Evolutionary conservation across 129 eudicot genomes (phyloP).

Genomic region (Erigeron canadensis): DNA sequence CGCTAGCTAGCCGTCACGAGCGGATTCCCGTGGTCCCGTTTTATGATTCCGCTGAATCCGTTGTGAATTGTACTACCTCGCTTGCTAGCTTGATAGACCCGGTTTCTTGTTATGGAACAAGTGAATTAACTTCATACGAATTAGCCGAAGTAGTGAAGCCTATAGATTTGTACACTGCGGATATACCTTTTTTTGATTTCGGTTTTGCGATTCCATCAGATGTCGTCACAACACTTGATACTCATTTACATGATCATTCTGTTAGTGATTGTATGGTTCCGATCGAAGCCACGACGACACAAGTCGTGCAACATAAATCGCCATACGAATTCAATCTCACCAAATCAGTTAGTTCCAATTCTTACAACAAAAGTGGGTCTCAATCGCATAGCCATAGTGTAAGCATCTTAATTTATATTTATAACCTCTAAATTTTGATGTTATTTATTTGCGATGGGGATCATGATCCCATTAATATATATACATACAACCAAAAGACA

Average conservation of each 20-base stretch:
- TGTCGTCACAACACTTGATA: not conserved
- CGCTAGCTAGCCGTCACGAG: slow-evolving; percentile 69
- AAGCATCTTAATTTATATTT: slow-evolving; percentile 19
- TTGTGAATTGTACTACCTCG: slow-evolving; percentile 32
- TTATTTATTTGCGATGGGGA: too few relatives aligned
- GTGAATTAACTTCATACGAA: not conserved
- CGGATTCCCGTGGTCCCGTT: slow-evolving; percentile 70
- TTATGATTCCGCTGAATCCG: slow-evolving; percentile 47
- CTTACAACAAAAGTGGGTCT: slow-evolving; percentile 34
- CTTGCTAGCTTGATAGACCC: slow-evolving; percentile 21
- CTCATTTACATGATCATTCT: slow-evolving; percentile 18
- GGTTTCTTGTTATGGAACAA: not conserved
- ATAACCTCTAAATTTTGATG: not conserved
- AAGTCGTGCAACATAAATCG: slow-evolving; percentile 21
- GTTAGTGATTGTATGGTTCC: slow-evolving; percentile 63
- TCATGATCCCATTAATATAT: too few relatives aligned
- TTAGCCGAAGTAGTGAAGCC: slow-evolving; percentile 31
- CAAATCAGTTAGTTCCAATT: slow-evolving; percentile 30
- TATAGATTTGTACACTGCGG: slow-evolving; percentile 37
- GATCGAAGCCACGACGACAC: slow-evolving; percentile 28
- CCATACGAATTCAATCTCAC: slow-evolving; percentile 57
- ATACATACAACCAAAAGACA: too few relatives aligned
- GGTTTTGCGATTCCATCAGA: slow-evolving; percentile 38
- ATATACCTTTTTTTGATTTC: slow-evolving; percentile 48
- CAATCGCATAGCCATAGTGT: slow-evolving; percentile 56